Conservation (phyloP, 768 basidiomycete genomes). For the Leccinum sublutescens region DNA sequence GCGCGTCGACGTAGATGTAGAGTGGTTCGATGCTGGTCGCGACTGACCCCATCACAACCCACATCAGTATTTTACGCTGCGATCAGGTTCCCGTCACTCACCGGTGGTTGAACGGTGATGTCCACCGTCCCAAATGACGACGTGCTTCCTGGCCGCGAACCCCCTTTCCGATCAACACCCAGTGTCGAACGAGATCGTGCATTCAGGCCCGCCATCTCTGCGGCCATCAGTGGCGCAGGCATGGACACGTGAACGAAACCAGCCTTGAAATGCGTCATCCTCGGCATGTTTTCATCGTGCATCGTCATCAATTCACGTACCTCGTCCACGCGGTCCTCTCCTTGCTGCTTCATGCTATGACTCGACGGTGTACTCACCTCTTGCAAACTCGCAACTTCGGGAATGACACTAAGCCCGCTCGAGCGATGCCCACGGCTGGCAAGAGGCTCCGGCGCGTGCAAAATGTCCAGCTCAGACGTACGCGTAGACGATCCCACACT, state of each 20-base stretch:
- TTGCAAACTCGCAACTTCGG: conserved; percentile 47
- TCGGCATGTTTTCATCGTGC: conserved; percentile 12
- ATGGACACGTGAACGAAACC: conserved; percentile 37
- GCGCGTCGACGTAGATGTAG: too few relatives aligned
- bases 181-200: too few relatives aligned
- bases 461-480: conserved; percentile 52
- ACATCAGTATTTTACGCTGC: conserved; percentile 4
- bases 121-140: conserved; percentile 33
- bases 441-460: conserved; percentile 42
- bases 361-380: conserved; percentile 22
- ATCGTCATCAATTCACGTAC: conserved; percentile 18
- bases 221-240: conserved; percentile 24
- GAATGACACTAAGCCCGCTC: conserved; percentile 52
- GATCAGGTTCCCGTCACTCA: conserved; percentile 13
- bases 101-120: conserved; percentile 34
- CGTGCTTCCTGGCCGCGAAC: background rate
- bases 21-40: conserved; percentile 36
- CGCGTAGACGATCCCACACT: conserved; percentile 48
- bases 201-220: too few relatives aligned
- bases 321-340: conserved; percentile 37
- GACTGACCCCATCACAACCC: conserved; percentile 27
- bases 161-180: too few relatives aligned
- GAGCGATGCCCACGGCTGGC: conserved; percentile 29
- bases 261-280: conserved; percentile 14
- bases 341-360: conserved; percentile 34